phyloP scores from a whole-genome alignment of 2,329 filamentous ascomycete species.

The Aspergillus udagawae region DNA sequence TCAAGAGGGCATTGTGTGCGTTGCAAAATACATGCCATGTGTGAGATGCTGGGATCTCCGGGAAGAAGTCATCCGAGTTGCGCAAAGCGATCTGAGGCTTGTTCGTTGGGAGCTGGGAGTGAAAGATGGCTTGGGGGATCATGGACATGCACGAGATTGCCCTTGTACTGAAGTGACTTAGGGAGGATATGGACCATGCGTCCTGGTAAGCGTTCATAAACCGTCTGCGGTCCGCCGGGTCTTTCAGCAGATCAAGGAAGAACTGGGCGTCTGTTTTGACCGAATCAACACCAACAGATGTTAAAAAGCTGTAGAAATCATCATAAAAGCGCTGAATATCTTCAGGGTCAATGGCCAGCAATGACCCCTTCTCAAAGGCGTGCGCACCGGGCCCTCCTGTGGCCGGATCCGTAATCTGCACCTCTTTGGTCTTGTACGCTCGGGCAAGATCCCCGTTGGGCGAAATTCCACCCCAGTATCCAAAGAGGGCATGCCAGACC shows the following conservation, averaged over 20 bases:
- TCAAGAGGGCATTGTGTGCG: conserved; percentile 80
- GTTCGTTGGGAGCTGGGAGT: conserved; percentile 74
- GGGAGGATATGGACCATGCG: conserved; percentile 73
- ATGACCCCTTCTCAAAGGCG: conserved; percentile 44
- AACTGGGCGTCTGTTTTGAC: conserved; percentile 95
- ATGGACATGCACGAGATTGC: conserved; percentile 95
- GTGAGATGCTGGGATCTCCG: conserved; percentile 72
- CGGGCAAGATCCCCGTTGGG: conserved; percentile 69
- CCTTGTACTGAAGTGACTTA: conserved; percentile 72
- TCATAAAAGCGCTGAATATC: conserved; percentile 76
- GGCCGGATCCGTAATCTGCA: conserved; percentile 53
- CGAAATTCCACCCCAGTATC: conserved; percentile 89
- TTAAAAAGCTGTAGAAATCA: conserved; percentile 85
- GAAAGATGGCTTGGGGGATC: conserved; percentile 79
- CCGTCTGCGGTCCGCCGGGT: conserved; percentile 64
- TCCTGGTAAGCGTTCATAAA: conserved; percentile 77
- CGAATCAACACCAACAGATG: conserved; percentile 68
- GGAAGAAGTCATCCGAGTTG: conserved; percentile 90
- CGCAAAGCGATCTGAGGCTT: conserved; percentile 70
- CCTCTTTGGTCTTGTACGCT: conserved; percentile 68
- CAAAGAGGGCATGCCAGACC: conserved; percentile 86
- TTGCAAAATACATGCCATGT: conserved; percentile 96
- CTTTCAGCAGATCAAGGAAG: conserved; percentile 71
- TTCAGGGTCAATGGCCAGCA: conserved; percentile 69
- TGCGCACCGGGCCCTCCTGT: conserved; percentile 41